Evolutionary conservation across 176 grass and related monocot genomes (phyloP).

Genomic region (Calamus simplicifolius): DNA sequence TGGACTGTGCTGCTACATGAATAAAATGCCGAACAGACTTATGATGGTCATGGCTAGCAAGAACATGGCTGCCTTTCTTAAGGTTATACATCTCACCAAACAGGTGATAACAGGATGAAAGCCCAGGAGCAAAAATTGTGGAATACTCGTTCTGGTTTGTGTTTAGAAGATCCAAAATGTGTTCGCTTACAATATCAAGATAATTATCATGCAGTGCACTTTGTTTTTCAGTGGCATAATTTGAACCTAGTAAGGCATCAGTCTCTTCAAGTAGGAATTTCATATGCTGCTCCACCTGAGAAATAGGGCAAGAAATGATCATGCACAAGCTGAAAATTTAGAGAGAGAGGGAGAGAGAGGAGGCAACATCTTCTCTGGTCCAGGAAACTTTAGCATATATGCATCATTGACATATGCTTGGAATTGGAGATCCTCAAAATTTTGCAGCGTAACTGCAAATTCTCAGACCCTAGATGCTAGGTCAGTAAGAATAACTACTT

Average conservation of each 20-base stretch:
- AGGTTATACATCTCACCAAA: background rate
- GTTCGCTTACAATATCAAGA: too few relatives aligned
- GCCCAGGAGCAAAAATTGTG: background rate
- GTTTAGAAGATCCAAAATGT: slow-evolving; percentile 1
- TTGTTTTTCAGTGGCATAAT: background rate
- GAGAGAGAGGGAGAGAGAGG: too few relatives aligned
- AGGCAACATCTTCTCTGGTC: too few relatives aligned
- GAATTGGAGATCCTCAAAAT: too few relatives aligned
- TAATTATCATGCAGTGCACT: background rate
- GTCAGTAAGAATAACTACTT: too few relatives aligned
- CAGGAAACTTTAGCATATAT: too few relatives aligned
- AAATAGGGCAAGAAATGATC: background rate
- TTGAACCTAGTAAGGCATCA: background rate
- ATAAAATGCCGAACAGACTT: background rate
- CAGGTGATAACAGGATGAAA: background rate
- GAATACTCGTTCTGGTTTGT: background rate
- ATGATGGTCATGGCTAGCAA: background rate
- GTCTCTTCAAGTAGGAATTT: background rate
- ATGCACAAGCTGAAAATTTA: too few relatives aligned
- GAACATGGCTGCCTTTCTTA: background rate
- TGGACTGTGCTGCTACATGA: background rate
- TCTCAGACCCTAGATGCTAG: too few relatives aligned
- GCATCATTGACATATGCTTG: too few relatives aligned
- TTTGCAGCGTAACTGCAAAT: too few relatives aligned
- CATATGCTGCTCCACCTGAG: slow-evolving; percentile 1